Percentiles rank a stretch among this genome's conserved stretches.
These are phyloP conservation scores for Paramarasmius palmivorus DNA, from an alignment of 1,284 basidiomycete genomes.

Conservation along the genomic window DNA sequence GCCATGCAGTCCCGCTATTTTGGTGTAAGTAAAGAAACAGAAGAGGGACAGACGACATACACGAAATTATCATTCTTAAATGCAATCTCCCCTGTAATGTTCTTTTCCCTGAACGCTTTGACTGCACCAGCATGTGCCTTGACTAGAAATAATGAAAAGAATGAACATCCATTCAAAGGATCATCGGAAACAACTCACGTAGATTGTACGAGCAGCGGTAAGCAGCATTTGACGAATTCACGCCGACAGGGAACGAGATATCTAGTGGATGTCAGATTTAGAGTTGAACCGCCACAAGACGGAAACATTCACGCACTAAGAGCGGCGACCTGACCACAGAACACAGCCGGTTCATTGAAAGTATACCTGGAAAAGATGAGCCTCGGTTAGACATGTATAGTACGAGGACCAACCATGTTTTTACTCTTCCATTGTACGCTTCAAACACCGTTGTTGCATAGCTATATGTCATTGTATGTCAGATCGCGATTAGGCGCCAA, in stretches of 20 bases:
- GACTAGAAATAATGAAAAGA: conserved; percentile 33
- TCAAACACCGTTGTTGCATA: conserved; percentile 49
- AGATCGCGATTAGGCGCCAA: not conserved
- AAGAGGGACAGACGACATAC: conserved; percentile 32
- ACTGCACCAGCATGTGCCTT: conserved; percentile 49
- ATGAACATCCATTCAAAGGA: too few species aligned
- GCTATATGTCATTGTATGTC: conserved; percentile 26
- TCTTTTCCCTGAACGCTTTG: conserved; percentile 45
- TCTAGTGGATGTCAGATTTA: conserved; percentile 25
- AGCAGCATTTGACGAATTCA: conserved; percentile 39
- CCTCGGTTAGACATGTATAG: too few species aligned
- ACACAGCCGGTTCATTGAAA: conserved; percentile 50
- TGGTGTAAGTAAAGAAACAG: not conserved
- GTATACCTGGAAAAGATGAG: conserved; percentile 43
- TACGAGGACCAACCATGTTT: conserved; percentile 43
- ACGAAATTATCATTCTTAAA: conserved; percentile 51
- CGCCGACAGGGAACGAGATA: conserved; percentile 36
- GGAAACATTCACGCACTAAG: conserved; percentile 39
- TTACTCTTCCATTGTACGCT: conserved; percentile 46
- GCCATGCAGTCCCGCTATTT: conserved; percentile 44
- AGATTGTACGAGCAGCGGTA: conserved; percentile 46
- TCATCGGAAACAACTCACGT: conserved; percentile 33
- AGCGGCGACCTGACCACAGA: conserved; percentile 38
- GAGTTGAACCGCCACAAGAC: not conserved
- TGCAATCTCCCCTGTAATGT: conserved; percentile 46